Evolutionary conservation across 1,284 basidiomycete species (phyloP).

Genomic region (Cutaneotrichosporon daszewskae): DNA sequence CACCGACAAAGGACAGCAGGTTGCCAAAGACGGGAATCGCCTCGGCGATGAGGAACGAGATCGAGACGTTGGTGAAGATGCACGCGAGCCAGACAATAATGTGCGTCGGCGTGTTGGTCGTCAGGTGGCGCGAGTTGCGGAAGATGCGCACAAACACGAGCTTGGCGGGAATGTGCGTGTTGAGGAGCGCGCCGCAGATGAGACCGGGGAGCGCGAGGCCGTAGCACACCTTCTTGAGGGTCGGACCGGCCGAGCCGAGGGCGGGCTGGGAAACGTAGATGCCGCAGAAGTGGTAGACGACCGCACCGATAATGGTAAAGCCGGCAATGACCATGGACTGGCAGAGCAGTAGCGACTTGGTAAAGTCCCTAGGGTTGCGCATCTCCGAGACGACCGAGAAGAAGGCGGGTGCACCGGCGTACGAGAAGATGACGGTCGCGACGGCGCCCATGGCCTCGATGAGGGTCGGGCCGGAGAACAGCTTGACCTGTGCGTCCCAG

Average conservation of each 20-base stretch:
- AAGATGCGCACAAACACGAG: constrained; percentile 59
- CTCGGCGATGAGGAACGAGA: constrained; percentile 18
- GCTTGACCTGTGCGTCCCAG: constrained; percentile 6
- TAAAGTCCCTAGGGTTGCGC: constrained; percentile 29
- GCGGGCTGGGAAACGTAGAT: constrained; percentile 25
- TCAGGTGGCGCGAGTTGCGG: constrained; percentile 56
- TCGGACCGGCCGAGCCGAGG: constrained; percentile 40
- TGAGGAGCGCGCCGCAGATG: constrained; percentile 30
- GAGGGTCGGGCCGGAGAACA: constrained; percentile 25
- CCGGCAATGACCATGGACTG: constrained; percentile 23
- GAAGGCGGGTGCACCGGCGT: constrained; percentile 29
- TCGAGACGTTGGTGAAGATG: constrained; percentile 26
- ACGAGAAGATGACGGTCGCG: constrained; percentile 30
- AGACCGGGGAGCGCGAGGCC: constrained; percentile 39
- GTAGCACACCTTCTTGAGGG: constrained; percentile 41
- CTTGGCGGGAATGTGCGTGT: constrained; percentile 52
- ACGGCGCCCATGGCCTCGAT: constrained; percentile 28
- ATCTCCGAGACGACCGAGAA: constrained; percentile 41
- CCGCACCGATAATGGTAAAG: constrained; percentile 10
- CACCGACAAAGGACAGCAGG: constrained; percentile 26
- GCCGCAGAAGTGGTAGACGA: constrained; percentile 15
- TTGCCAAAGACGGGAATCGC: constrained; percentile 23
- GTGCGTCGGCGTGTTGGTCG: constrained; percentile 56
- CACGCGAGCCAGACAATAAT: constrained; percentile 54
- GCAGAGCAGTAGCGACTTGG: constrained; percentile 24